These are phyloP conservation scores for Hymenoscyphus infarciens DNA, from an alignment of 2,329 filamentous ascomycete species.

Conservation along the genomic window DNA sequence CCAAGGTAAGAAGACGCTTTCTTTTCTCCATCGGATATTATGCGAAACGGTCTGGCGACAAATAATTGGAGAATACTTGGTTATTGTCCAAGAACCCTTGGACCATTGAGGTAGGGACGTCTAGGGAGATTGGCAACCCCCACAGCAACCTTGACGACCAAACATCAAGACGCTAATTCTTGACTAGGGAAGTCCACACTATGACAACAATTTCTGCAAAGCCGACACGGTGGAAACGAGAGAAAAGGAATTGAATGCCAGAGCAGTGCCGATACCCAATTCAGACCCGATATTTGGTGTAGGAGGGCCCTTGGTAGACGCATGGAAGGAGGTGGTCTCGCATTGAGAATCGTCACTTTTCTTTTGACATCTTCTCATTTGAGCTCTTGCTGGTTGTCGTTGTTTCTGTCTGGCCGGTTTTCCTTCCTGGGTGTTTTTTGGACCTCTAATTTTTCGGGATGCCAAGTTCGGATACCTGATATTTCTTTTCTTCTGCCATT, in stretches of 20 bases:
- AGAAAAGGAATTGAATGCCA: slow-evolving; percentile 21
- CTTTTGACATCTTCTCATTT: no score
- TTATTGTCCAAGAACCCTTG: neutral
- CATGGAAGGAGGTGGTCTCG: slow-evolving; percentile 19
- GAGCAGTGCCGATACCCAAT: slow-evolving; percentile 20
- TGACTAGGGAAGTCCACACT: slow-evolving; percentile 23
- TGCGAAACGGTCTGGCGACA: neutral
- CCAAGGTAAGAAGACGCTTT: slow-evolving; percentile 26
- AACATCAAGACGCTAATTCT: neutral
- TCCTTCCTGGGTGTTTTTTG: no score
- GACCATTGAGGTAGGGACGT: no score
- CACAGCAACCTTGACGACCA: neutral
- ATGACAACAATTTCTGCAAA: slow-evolving; percentile 30
- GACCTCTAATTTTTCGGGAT: no score
- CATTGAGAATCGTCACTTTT: neutral
- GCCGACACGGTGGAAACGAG: slow-evolving; percentile 20
- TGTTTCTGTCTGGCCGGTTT: no score
- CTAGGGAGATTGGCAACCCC: no score
- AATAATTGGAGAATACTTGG: neutral
- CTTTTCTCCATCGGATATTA: neutral
- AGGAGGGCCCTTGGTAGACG: slow-evolving; percentile 22
- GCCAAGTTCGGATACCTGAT: no score
- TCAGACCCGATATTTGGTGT: slow-evolving; percentile 23
- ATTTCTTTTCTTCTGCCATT: no score
- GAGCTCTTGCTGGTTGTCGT: no score